A percentile compares a stretch with the other conserved stretches of the same genome.
phyloP scores from a whole-genome alignment of 352 stramenopile genomes.

The Globisporangium middletonii region DNA sequence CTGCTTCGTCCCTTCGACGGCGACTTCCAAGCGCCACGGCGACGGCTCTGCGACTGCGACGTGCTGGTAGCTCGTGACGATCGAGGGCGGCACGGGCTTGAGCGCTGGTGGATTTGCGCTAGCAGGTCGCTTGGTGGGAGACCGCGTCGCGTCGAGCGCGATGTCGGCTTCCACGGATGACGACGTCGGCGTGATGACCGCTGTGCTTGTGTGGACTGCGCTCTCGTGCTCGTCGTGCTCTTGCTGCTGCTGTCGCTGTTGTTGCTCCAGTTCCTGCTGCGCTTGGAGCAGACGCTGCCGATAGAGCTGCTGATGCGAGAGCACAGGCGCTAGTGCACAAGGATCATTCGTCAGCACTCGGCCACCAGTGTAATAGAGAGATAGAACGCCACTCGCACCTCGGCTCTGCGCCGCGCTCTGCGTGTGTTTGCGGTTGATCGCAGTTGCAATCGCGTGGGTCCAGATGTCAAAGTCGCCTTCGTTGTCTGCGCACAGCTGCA shows the following conservation, averaged over 20 bases:
- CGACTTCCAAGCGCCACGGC: constrained; percentile 47
- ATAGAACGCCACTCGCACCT: neutral
- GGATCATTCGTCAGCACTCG: too few species aligned
- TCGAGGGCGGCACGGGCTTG: constrained; percentile 23
- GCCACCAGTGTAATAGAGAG: neutral
- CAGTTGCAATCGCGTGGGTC: constrained; percentile 68
- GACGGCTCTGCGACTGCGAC: constrained; percentile 7
- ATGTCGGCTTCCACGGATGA: neutral
- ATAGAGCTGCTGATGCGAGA: constrained; percentile 77
- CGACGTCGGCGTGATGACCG: constrained; percentile 10
- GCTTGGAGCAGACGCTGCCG: constrained; percentile 61
- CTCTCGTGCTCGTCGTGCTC: neutral
- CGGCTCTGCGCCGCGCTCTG: constrained; percentile 12
- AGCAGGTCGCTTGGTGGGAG: neutral
- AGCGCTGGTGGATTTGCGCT: neutral
- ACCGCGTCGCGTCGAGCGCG: neutral
- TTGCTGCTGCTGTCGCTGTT: constrained; percentile 13
- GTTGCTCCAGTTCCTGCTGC: constrained; percentile 30
- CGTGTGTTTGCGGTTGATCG: constrained; percentile 70
- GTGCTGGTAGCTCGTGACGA: constrained; percentile 9
- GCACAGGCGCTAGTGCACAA: constrained; percentile 18
- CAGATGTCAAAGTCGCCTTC: constrained; percentile 76
- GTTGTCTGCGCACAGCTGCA: constrained; percentile 61
- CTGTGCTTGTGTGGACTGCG: constrained; percentile 1
- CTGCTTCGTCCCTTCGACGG: constrained; percentile 58